Evolutionary conservation across 257 asterid genomes (phyloP).

Genomic region (Capsicum baccatum): DNA sequence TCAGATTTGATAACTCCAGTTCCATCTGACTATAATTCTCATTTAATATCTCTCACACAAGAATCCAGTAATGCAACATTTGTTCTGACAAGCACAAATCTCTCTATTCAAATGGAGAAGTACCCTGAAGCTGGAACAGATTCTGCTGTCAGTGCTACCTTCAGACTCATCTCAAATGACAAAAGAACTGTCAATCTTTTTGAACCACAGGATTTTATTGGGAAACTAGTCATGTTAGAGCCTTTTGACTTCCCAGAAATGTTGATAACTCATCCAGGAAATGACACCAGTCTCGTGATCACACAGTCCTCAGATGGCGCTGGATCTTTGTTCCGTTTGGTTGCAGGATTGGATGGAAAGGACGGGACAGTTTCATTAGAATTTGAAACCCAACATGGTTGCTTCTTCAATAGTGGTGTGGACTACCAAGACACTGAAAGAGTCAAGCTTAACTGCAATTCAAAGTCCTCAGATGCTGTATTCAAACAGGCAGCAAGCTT

Average conservation of each 20-base stretch:
- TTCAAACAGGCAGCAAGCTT: conserved; percentile 65
- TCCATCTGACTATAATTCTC: conserved; percentile 48
- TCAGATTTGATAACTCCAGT: conserved; percentile 66
- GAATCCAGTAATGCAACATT: conserved; percentile 40
- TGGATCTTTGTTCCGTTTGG: conserved; percentile 46
- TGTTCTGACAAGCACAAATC: conserved; percentile 49
- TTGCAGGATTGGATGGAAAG: conserved; percentile 49
- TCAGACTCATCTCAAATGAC: conserved; percentile 52
- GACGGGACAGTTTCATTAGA: conserved; percentile 55
- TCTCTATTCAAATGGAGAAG: conserved; percentile 49
- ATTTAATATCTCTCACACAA: conserved; percentile 67
- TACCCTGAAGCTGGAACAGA: conserved; percentile 66
- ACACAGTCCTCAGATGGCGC: conserved; percentile 31
- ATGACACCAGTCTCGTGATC: conserved; percentile 47
- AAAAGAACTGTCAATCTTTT: conserved; percentile 29
- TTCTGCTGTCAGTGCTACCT: conserved; percentile 59
- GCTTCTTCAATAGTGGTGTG: conserved; percentile 49
- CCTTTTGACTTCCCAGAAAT: conserved; percentile 70
- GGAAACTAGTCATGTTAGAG: conserved; percentile 59
- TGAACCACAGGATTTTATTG: conserved; percentile 43
- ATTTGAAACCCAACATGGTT: conserved; percentile 46
- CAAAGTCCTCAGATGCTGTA: conserved; percentile 38
- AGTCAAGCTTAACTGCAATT: conserved; percentile 54
- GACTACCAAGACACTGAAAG: conserved; percentile 32
- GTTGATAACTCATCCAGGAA: conserved; percentile 55